Evolutionary conservation across 2,329 filamentous ascomycete species (phyloP).

Genomic region (Penicillium sp.): DNA sequence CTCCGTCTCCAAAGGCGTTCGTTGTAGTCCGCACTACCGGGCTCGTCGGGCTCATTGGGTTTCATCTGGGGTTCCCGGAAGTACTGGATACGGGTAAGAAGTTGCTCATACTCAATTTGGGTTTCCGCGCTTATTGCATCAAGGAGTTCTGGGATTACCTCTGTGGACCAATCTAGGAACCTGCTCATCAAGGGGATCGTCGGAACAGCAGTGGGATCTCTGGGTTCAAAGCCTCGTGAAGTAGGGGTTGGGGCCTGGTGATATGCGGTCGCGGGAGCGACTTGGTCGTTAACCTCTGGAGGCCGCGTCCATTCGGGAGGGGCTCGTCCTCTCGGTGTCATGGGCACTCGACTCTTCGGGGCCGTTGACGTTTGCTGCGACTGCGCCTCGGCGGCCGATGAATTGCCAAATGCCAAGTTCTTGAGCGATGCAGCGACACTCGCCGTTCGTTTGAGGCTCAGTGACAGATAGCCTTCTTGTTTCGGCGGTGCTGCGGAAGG

Average conservation of each 20-base stretch:
- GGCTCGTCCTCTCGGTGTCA: conserved; percentile 43
- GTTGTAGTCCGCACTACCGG: conserved; percentile 92
- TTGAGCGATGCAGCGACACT: conserved; percentile 58
- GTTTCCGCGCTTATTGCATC: too few species aligned
- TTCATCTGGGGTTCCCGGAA: conserved; percentile 99
- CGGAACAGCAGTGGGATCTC: conserved; percentile 52
- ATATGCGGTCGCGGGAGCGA: conserved; percentile 59
- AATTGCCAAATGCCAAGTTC: conserved; percentile 49
- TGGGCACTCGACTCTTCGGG: too few species aligned
- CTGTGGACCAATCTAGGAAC: conserved; percentile 91
- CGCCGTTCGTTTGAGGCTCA: conserved; percentile 54
- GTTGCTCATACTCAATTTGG: too few species aligned
- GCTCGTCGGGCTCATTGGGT: conserved; percentile 86
- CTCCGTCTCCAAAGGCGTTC: conserved; percentile 84
- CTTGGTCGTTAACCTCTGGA: conserved; percentile 65
- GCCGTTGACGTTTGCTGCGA: too few species aligned
- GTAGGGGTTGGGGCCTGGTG: conserved; percentile 66
- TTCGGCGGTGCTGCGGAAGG: conserved; percentile 43
- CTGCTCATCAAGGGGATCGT: conserved; percentile 67
- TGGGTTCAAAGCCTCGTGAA: conserved; percentile 64
- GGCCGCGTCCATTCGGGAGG: conserved; percentile 55
- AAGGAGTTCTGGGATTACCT: conserved; percentile 44
- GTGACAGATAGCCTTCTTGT: conserved; percentile 53
- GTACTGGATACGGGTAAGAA: too few species aligned
- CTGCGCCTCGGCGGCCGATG: too few species aligned